Evolutionary conservation across 2,329 filamentous ascomycete species (phyloP).

Genomic region (Trichoderma polysporum): DNA sequence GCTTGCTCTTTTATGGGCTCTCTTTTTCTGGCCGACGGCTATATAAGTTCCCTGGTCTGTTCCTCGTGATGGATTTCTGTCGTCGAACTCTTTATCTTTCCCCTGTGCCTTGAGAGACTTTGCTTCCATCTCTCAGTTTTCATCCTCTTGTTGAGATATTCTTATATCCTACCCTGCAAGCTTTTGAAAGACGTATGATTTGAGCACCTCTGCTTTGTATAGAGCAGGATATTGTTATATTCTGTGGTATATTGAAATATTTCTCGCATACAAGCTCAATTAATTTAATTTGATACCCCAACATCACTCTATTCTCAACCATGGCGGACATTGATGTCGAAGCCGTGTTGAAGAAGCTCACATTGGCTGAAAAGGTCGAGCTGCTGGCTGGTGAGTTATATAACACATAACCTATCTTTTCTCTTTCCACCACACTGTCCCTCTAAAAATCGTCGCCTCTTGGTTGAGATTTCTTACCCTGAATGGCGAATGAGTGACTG

Average conservation of each 20-base stretch:
- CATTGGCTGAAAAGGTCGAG: conserved; percentile 52
- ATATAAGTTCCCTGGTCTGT: conserved; percentile 4
- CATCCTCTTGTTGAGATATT: background rate
- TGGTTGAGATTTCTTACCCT: background rate
- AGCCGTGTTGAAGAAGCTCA: conserved; percentile 54
- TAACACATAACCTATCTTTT: background rate
- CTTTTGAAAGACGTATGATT: background rate
- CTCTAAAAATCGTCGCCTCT: background rate
- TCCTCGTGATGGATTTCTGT: background rate
- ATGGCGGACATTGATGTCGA: conserved; percentile 57
- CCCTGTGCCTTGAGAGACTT: background rate
- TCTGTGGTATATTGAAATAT: background rate
- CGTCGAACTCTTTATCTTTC: background rate
- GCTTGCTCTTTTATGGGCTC: background rate
- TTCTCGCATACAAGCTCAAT: background rate
- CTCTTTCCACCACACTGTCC: too few relatives aligned
- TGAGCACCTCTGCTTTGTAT: background rate
- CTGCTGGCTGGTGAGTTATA: conserved; percentile 46
- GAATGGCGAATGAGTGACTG: too few relatives aligned
- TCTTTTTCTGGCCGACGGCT: conserved; percentile 2
- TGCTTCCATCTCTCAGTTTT: background rate
- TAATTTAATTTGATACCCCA: too few relatives aligned
- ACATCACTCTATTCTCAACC: background rate
- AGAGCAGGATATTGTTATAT: background rate
- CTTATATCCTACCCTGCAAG: background rate